Evolutionary conservation across 148 eudicot species (phyloP).

Genomic region (Agrostemma githago): DNA sequence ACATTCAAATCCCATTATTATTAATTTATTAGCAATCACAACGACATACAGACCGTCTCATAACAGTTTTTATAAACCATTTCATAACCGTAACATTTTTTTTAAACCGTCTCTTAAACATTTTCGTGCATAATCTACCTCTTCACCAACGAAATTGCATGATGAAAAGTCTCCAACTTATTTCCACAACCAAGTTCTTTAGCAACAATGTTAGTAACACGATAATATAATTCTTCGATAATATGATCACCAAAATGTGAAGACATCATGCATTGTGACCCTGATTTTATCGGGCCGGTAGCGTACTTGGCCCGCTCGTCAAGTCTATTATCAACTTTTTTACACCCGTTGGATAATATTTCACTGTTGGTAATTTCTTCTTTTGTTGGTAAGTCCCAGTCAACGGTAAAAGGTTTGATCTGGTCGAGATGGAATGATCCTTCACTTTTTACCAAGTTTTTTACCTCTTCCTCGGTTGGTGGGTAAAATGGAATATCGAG

Average conservation of each 20-base stretch:
- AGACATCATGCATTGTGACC: not conserved
- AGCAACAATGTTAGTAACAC: not conserved
- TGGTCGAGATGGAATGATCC: constrained; percentile 11
- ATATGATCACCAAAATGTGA: not conserved
- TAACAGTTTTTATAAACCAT: too few relatives aligned
- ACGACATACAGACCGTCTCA: too few relatives aligned
- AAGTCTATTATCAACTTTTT: not conserved
- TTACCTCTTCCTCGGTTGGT: constrained; percentile 16
- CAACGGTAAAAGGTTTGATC: not conserved
- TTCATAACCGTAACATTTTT: too few relatives aligned
- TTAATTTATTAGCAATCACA: too few relatives aligned
- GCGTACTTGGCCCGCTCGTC: not conserved
- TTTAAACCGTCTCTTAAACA: too few relatives aligned
- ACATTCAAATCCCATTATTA: too few relatives aligned
- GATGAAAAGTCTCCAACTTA: not conserved
- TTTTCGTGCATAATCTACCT: not conserved
- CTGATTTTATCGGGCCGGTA: not conserved
- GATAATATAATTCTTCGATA: not conserved
- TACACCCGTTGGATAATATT: not conserved
- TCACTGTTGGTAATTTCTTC: not conserved
- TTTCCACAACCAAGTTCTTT: not conserved
- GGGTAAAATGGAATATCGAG: constrained; percentile 19
- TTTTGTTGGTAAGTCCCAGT: constrained; percentile 11
- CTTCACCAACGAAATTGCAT: not conserved
- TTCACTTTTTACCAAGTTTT: not conserved